Evolutionary conservation across 305 asterid species (phyloP), one percentile per base, ranked within the genome.

Genomic region (Fraxinus baroniana): DNA sequence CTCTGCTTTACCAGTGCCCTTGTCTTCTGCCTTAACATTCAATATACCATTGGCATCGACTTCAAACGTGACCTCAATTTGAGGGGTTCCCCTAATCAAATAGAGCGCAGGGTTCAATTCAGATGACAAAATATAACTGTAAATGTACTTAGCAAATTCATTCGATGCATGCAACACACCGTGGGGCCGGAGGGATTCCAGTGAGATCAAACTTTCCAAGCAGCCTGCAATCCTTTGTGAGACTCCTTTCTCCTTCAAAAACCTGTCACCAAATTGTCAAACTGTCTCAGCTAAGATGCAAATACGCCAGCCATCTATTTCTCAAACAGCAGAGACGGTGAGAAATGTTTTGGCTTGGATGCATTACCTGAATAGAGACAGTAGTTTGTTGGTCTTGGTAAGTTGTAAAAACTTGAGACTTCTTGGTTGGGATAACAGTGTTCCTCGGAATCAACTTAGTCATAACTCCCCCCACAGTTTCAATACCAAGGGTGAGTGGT

Each of bases 141-240:
- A 49, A 49, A 49, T 49, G 18, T 49, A 4, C 18, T 4, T 15
- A 49, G 60, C 18, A 49, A 49, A 49, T 49, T 49, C 60, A 49
- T 49, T 35, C 17, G 10, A 73, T 73, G 24, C 22, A 9, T 7
- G 5, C 41, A 49, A 60, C 73, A 5, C 78, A 93, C 98, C 98
- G 92, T 83, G 99, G 99, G 70, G 99, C 97, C 6, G 99, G 99
- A 35, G 98, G 86, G n/a, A 95, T 91, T 87, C 98, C 99, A 20
- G 90, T 84, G 18, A 95, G 93, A 83, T 95, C 99, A 17, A 95
- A 95, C 83, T 92, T 94, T 46, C 99, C 99, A 13, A 95, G 99
- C 71, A 84, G 87, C 87, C 98, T 91, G 84, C 97, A 91, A 86
- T 95, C 99, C 92, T 95, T 95, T 33, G 97, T 93, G 76, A 95